These are phyloP conservation scores for Kwoniella shivajii DNA, from an alignment of 1,284 basidiomycete genomes.

Conservation along the genomic window DNA sequence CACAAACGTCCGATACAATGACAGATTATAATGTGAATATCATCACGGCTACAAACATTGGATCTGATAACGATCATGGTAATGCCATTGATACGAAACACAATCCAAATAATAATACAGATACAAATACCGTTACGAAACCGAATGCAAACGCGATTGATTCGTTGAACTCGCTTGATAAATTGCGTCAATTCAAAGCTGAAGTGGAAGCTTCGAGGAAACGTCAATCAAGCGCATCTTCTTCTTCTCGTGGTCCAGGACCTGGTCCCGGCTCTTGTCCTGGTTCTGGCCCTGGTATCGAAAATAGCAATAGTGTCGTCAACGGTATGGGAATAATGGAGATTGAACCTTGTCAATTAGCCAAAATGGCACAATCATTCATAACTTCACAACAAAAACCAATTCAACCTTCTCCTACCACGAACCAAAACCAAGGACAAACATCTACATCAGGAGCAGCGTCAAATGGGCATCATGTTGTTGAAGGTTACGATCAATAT, in stretches of 20 bases:
- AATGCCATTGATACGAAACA: no score
- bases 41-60: no score
- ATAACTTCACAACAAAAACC: constrained; percentile 10
- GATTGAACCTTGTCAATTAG: constrained; percentile 12
- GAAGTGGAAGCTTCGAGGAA: constrained; percentile 20
- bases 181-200: constrained; percentile 23
- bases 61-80: no score
- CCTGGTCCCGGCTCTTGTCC: no score
- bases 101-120: not conserved
- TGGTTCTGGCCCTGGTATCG: not conserved
- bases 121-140: not conserved
- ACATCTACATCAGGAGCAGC: not conserved
- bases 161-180: constrained; percentile 20
- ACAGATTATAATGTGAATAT: no score
- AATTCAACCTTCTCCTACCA: no score
- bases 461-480: no score
- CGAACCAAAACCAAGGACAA: no score
- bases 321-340: not conserved
- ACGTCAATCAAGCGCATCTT: not conserved
- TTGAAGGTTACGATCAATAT: not conserved
- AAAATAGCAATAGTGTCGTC: not conserved
- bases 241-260: no score
- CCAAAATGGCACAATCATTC: constrained; percentile 20
- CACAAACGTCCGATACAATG: no score
- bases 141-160: no score